Evolutionary conservation across 352 stramenopile genomes (phyloP).

Genomic region (Globisporangium canariense): DNA sequence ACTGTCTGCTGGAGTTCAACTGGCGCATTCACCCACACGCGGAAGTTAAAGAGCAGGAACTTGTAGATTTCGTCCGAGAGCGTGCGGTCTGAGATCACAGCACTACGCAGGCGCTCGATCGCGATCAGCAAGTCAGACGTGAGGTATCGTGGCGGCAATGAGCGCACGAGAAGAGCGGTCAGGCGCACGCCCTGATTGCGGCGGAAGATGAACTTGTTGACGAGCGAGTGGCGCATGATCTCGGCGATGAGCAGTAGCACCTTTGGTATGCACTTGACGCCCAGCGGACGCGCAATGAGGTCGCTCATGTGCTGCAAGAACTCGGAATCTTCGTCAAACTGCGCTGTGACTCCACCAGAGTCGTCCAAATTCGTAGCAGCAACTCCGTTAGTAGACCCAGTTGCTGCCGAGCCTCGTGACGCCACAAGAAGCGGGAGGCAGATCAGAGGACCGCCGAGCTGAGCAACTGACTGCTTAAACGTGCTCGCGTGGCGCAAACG

Average conservation of each 20-base stretch:
- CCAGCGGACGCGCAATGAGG: conserved; percentile 68
- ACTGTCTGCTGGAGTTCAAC: conserved; percentile 65
- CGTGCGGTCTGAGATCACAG: conserved; percentile 76
- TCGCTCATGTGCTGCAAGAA: conserved; percentile 76
- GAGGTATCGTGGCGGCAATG: conserved; percentile 62
- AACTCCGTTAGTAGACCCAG: background rate
- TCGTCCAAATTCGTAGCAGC: background rate
- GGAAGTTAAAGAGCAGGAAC: conserved; percentile 84
- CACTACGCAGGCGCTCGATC: conserved; percentile 69
- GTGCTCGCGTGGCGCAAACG: conserved; percentile 57
- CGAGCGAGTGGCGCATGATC: conserved; percentile 82
- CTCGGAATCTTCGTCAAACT: conserved; percentile 75
- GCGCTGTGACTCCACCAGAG: conserved; percentile 24
- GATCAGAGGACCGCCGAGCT: conserved; percentile 57
- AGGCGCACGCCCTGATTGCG: conserved; percentile 71
- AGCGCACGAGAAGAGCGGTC: conserved; percentile 64
- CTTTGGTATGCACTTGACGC: conserved; percentile 63
- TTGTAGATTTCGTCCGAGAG: conserved; percentile 81
- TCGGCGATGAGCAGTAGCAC: conserved; percentile 76
- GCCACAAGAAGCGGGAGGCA: conserved; percentile 67
- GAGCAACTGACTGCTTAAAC: conserved; percentile 69
- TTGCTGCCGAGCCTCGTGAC: background rate
- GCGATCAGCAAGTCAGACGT: conserved; percentile 62
- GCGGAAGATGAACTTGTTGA: conserved; percentile 87
- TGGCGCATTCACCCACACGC: conserved; percentile 76